Conservation (phyloP, 192 early-diverging fungal species). For the Coemansia sp. region DNA sequence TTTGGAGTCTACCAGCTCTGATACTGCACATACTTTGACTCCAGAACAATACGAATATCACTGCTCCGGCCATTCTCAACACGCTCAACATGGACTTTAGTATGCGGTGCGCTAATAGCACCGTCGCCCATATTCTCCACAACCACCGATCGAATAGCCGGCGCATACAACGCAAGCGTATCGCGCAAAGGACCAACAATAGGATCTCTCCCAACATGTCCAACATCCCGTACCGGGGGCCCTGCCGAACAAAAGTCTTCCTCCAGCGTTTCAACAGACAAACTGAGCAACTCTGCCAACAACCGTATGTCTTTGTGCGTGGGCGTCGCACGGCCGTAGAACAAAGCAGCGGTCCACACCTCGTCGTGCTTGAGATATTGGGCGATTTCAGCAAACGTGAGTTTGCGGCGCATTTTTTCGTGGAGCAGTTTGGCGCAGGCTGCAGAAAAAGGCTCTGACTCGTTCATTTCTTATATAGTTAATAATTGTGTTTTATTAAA, state of each 20-base stretch:
- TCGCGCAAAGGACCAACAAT: conserved; percentile 37
- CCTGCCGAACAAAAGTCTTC: conserved; percentile 46
- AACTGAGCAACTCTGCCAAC: conserved; percentile 40
- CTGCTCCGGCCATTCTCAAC: conserved; percentile 20
- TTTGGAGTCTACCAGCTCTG: conserved; percentile 34
- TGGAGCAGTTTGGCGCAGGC: conserved; percentile 44
- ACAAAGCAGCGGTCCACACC: conserved; percentile 65
- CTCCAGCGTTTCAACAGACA: conserved; percentile 45
- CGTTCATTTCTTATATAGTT: conserved; percentile 15
- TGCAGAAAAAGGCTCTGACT: conserved; percentile 21
- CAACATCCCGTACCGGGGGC: conserved; percentile 25
- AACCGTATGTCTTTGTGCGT: conserved; percentile 39
- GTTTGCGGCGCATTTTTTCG: conserved; percentile 42
- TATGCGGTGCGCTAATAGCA: conserved; percentile 25
- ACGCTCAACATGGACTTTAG: conserved; percentile 38
- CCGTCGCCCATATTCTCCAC: conserved; percentile 48
- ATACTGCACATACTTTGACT: conserved; percentile 31
- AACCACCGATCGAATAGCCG: conserved; percentile 37
- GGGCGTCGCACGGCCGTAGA: conserved; percentile 63
- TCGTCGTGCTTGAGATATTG: conserved; percentile 56
- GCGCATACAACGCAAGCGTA: conserved; percentile 43
- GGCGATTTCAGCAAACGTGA: conserved; percentile 59
- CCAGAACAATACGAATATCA: conserved; percentile 30
- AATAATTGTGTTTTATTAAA: background rate
- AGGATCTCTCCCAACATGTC: conserved; percentile 9